Evolutionary conservation across 1,284 basidiomycete species (phyloP), one percentile per base, ranked within the genome.

Genomic region (Irpex rosettiformis): DNA sequence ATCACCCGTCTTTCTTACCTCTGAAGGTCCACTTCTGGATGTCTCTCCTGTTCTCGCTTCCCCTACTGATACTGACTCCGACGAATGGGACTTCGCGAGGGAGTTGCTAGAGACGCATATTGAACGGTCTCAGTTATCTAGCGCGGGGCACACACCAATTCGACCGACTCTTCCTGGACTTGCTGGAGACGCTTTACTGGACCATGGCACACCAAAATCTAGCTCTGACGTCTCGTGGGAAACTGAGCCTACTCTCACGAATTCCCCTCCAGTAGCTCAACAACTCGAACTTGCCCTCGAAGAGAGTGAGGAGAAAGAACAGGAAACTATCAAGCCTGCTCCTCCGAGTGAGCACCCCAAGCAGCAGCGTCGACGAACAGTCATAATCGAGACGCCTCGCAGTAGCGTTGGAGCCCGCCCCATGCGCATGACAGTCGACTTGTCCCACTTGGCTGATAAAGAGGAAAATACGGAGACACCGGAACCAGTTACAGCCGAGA

Each of bases 71-170:
- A 47, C 47, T 56, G 54, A 61, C 28, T 57, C 58, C 10, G 75
- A 82, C 52, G 80, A 82, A 45, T 82, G 79, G 79, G 75, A 73
- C 13, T 80, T 82, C 59, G 76, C 80, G 0, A 63, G 63, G 37
- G 66, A 67, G 4, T 58, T 71, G 24, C 58, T 71, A 10, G 59
- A 62, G 8, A 60, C 63, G 24, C 64, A 65, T 59, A 60, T 55
- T 28, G 57, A 37, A 47, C 27, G 43, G n/a, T 21, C 33, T 4
- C 33, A 40, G 13, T 11, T 40, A 40, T 40, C 43, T 24, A 47
- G 43, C 18, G 43, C 43, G 13, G 43, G n/a, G 43, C 13, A 47
- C 16, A 49, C 49, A 3, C 52, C 52, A 16, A 54, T 54, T 10
- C 51, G 25, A 25, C 30, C 37, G 24, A 56, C 51, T 11, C 61